Evolutionary conservation across 176 grass and related monocot species (phyloP), one percentile per base, ranked within the genome.

Genomic region (Tillandsia leiboldiana): DNA sequence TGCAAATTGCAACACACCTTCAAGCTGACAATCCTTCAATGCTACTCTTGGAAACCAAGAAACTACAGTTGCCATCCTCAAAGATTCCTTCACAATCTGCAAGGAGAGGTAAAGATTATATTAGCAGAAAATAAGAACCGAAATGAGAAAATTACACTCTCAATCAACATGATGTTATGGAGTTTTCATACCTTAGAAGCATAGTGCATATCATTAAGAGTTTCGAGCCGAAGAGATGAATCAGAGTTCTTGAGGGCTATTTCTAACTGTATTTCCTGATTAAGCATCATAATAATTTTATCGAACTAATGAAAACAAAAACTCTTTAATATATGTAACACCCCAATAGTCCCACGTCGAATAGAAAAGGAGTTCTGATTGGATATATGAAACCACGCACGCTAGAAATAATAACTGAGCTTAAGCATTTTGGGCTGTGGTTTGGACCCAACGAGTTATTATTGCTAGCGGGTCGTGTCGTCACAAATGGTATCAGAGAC

Each of bases 31-130:
- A 68, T 96, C 92, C 73, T 83, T 75, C 48, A 96, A 81, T 65
- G 88, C 89, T n/a, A 89, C 86, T 74, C 93, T 87, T 47, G 93
- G 93, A 68, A 96, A 96, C 93, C 93, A 96, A 78, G 93, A 92
- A 65, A 96, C 93, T 24, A 96, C 87, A 2, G 89, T 90, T 27
- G 86, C 89, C 86, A 92, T 85, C 83, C 93, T 90, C 2, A 92
- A 28, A 1, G 89, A 87, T 71, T 97, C 93, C 83, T 97, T 97
- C 67, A 96, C 88, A 14, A 83, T 71, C 84, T 91, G 62, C 10
- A 75, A 24, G 24, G 24, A 24, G 24, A 24, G 24, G 24, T 24
- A 24, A 24, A 24, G 6, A 42, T 42, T 6, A 7, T 0, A 42
- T 42, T 42, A 42, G 33, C 33, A 42, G 33, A 42, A 42, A 42